Evolutionary conservation across 1,284 basidiomycete genomes (phyloP).

Genomic region (Naganishia liquefaciens): DNA sequence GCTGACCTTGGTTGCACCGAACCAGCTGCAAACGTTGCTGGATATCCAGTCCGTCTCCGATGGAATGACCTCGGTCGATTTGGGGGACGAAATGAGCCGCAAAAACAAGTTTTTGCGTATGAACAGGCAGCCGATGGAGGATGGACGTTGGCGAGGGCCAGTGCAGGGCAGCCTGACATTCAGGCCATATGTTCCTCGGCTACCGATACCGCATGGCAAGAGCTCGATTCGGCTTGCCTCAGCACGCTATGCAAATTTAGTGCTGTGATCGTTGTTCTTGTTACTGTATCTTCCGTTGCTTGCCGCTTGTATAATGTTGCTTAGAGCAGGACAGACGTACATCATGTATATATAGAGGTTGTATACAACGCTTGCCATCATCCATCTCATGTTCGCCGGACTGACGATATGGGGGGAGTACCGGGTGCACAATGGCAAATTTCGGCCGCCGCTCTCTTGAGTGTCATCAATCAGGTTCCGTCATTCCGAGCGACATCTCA

Average conservation of each 20-base stretch:
- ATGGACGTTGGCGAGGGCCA: conserved; percentile 7
- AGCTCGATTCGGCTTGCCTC: conserved; percentile 1
- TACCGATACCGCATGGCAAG: not conserved
- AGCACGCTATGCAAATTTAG: not conserved
- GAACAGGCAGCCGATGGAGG: not conserved
- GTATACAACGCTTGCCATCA: no score
- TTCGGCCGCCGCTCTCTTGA: no score
- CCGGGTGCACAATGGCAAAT: no score
- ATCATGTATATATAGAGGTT: no score
- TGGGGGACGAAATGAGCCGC: conserved; percentile 3
- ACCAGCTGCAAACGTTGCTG: conserved; percentile 8
- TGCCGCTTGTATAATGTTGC: conserved; percentile 10
- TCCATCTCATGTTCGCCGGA: no score
- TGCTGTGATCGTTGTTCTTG: not conserved
- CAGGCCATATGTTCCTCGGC: not conserved
- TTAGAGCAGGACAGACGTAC: not conserved
- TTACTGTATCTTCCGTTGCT: not conserved
- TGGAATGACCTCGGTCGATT: not conserved
- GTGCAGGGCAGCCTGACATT: conserved; percentile 11
- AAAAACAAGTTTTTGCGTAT: not conserved
- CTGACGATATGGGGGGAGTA: no score
- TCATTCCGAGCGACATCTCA: no score
- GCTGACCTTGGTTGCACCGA: conserved; percentile 5
- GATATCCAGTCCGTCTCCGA: not conserved
- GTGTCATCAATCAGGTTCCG: no score